These are phyloP conservation scores for Pleodorina starrii DNA, from an alignment of 139 green algal species.

Conservation along the genomic window DNA sequence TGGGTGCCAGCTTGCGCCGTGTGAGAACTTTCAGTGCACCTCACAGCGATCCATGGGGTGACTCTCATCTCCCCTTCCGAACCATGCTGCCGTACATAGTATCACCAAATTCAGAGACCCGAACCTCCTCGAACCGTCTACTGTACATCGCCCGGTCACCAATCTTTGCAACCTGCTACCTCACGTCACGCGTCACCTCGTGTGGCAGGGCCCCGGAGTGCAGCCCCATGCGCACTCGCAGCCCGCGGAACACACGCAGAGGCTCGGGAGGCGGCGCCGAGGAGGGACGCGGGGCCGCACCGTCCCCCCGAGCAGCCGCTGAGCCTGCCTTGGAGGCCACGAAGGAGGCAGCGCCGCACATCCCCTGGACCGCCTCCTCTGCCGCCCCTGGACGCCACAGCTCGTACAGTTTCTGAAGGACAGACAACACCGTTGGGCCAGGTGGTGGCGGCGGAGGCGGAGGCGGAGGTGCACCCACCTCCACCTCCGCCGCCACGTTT, in stretches of 20 bases:
- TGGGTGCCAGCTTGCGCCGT: too few relatives aligned
- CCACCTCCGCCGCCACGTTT: not conserved
- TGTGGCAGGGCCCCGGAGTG: not conserved
- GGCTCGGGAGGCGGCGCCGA: not conserved
- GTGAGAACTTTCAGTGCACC: too few relatives aligned
- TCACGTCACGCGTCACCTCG: constrained; percentile 15
- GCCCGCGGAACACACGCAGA: not conserved
- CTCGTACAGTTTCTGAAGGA: constrained; percentile 17
- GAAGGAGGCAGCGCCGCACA: too few relatives aligned
- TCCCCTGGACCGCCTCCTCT: not conserved
- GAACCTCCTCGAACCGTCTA: too few relatives aligned
- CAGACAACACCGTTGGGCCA: not conserved
- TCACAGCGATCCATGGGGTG: too few relatives aligned
- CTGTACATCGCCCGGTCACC: too few relatives aligned
- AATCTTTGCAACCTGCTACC: too few relatives aligned
- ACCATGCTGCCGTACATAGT: too few relatives aligned
- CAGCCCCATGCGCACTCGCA: constrained; percentile 3
- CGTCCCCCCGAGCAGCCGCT: not conserved
- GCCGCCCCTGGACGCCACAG: not conserved
- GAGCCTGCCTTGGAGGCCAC: not conserved
- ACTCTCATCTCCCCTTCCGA: too few relatives aligned
- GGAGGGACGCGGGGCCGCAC: not conserved
- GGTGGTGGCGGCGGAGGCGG: too few relatives aligned
- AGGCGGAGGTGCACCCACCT: too few relatives aligned
- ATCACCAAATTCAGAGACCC: too few relatives aligned